Evolutionary conservation across 148 eudicot genomes (phyloP).

Genomic region (Beta vulgaris): DNA sequence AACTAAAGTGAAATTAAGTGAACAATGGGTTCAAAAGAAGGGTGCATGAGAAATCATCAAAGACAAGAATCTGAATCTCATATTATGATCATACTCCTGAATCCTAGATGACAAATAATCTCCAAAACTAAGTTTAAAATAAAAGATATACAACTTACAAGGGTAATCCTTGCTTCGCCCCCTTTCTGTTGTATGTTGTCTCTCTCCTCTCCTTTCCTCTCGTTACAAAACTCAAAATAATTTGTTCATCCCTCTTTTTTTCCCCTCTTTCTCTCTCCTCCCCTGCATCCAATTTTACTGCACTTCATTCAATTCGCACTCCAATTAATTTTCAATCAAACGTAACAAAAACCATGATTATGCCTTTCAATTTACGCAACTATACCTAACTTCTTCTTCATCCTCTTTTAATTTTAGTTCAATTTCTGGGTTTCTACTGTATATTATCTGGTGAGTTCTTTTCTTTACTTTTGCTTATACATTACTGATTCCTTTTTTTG

Average conservation of each 20-base stretch:
- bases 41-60: too few relatives aligned
- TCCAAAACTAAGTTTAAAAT: too few relatives aligned
- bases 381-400: not conserved
- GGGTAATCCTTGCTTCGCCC: too few relatives aligned
- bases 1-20: too few relatives aligned
- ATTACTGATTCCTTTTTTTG: not conserved
- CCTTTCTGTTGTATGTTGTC: not conserved
- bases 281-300: not conserved
- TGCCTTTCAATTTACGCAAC: not conserved
- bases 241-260: not conserved
- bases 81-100: too few relatives aligned
- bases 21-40: too few relatives aligned
- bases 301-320: slow-evolving; percentile 7
- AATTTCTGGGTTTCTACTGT: slow-evolving; percentile 1
- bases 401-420: not conserved
- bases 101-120: too few relatives aligned
- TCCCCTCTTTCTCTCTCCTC: not conserved
- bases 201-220: not conserved
- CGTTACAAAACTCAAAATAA: not conserved
- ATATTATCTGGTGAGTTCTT: not conserved
- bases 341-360: not conserved
- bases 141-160: too few relatives aligned
- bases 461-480: not conserved
- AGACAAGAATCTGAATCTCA: too few relatives aligned
- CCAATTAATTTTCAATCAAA: not conserved